phyloP scores from a whole-genome alignment of 768 basidiomycete species.

The Pleurotus eryngii region DNA sequence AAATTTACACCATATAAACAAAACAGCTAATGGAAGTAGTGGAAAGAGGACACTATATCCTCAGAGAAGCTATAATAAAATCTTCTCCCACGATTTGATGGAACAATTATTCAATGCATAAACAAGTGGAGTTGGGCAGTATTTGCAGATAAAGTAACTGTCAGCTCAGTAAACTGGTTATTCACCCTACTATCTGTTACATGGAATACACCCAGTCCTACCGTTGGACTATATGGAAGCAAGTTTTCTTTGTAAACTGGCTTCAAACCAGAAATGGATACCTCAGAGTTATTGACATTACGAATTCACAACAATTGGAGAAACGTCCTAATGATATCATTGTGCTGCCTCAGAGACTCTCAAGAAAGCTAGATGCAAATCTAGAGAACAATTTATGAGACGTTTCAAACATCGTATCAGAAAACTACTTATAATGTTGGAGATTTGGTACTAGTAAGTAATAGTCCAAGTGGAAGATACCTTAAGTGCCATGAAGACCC shows the following conservation, averaged over 20 bases:
- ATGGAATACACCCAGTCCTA: constrained; percentile 24
- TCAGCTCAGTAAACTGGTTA: constrained; percentile 16
- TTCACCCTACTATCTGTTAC: constrained; percentile 20
- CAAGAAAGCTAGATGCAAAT: constrained; percentile 14
- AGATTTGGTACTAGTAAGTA: no score
- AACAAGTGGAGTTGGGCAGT: not conserved
- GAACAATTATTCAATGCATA: not conserved
- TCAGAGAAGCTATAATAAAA: constrained; percentile 26
- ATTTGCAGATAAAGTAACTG: constrained; percentile 17
- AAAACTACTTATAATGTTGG: no score
- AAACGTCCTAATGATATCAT: constrained; percentile 15
- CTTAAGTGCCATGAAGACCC: no score
- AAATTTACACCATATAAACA: constrained; percentile 31
- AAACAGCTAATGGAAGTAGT: constrained; percentile 33
- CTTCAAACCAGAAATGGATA: constrained; percentile 8
- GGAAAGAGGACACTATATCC: constrained; percentile 26
- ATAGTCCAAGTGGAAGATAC: no score
- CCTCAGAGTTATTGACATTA: constrained; percentile 17
- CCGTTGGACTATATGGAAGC: constrained; percentile 30
- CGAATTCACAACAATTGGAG: constrained; percentile 21
- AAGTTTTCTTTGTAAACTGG: constrained; percentile 25
- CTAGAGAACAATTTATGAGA: no score
- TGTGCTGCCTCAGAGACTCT: constrained; percentile 13
- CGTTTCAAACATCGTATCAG: no score
- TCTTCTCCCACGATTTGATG: not conserved